phyloP scores from a whole-genome alignment of 129 eudicot species.

The Rutidosis leptorrhynchoides region DNA sequence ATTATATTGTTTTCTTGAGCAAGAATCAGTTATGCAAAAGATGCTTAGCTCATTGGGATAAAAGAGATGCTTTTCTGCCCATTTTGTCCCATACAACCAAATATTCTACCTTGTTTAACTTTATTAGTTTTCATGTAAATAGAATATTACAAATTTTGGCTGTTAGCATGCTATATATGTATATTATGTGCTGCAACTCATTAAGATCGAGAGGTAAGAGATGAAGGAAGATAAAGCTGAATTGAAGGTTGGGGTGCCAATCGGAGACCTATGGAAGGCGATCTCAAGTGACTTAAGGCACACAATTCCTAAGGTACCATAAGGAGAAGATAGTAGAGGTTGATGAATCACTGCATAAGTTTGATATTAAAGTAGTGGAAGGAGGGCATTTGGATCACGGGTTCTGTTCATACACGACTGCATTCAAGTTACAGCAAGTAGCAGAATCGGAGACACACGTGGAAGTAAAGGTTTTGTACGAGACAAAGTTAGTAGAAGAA shows the following conservation, averaged over 20 bases:
- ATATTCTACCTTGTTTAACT: too few relatives aligned
- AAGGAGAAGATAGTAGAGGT: conserved; percentile 38
- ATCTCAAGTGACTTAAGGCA: conserved; percentile 19
- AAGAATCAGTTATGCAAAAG: too few relatives aligned
- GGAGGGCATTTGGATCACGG: conserved; percentile 35
- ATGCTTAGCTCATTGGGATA: too few relatives aligned
- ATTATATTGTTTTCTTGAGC: background rate
- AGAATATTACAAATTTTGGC: too few relatives aligned
- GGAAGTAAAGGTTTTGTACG: conserved; percentile 30
- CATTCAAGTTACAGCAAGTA: conserved; percentile 23
- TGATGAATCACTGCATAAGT: conserved; percentile 32
- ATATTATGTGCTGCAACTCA: background rate
- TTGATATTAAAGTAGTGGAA: conserved; percentile 33
- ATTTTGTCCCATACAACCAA: too few relatives aligned
- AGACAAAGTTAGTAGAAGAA: conserved; percentile 14
- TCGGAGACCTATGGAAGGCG: conserved; percentile 29
- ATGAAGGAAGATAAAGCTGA: conserved; percentile 30
- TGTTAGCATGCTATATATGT: background rate
- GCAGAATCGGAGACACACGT: conserved; percentile 30
- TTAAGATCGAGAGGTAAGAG: background rate
- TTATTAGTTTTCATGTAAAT: too few relatives aligned
- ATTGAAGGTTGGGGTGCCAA: conserved; percentile 30
- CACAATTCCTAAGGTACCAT: conserved; percentile 22
- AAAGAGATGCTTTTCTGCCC: too few relatives aligned
- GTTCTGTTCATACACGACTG: conserved; percentile 20